Base-by-base conservation (phyloP, 1,139 yeast genomes). In the Magnusiomyces ingens region DNA sequence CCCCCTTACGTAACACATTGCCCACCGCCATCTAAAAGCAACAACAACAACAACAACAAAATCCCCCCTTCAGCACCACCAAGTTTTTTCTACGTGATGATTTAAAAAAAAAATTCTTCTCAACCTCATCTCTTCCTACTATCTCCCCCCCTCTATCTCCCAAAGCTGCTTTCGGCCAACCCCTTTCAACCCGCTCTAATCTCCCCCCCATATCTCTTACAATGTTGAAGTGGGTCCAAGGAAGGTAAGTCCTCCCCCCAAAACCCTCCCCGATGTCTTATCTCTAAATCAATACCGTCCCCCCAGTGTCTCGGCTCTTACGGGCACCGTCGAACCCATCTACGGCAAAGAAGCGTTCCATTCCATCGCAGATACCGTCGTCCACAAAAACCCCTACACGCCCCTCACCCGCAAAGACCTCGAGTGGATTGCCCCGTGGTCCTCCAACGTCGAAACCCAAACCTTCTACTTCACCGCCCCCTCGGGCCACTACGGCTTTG, bases 251-350 rank as follows among this genome's bases (percentile, higher is more conserved):
- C 18, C 32, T 26, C 32, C 8, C 32, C 4, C 8, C 4, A 26
- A 26, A 4, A 26, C 4, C 8, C 8, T 26, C 32, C 32, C 4
- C 32, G 8, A 26, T 26, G 8, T 26, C 32, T 26, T 26, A 26
- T 26, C 32, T 26, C 32, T n/a, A n/a, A n/a, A n/a, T n/a, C n/a
- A n/a, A n/a, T n/a, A n/a, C n/a, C n/a, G n/a, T n/a, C n/a, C n/a
- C 26, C 19, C 8, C 41, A 64, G 69, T 50, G 80, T 93, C 49
- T 89, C 98, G 19, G 93, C 95, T 4, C 93, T 90, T 48, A 94
- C 97, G 6, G 99, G 99, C 51, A 81, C 95, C 17, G 96, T 96
- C 1, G 99, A 93, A 71, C 99, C 99, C 29, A 95, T 86, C 67
- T 93, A 93, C 66, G 99, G 99, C 52, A 79, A 84, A 49, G 96